These are phyloP conservation scores for Hydnum rufescens DNA, from an alignment of 768 basidiomycete species.

Conservation along the genomic window DNA sequence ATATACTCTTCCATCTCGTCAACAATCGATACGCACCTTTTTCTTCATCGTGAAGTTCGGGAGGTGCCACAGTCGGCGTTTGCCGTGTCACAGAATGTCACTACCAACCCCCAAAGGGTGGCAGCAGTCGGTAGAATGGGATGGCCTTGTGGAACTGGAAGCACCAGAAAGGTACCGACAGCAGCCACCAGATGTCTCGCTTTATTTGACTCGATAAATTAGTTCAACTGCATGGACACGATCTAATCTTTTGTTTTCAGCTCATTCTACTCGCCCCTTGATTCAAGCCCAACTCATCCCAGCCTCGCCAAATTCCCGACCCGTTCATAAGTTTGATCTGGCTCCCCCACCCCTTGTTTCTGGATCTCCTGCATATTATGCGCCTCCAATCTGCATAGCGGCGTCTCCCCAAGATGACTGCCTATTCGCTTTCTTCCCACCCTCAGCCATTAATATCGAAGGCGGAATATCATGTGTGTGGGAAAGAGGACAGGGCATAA, in stretches of 20 bases:
- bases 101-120: too few species aligned
- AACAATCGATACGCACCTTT: constrained; percentile 3
- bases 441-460: background rate
- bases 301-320: background rate
- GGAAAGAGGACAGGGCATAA: background rate
- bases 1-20: background rate
- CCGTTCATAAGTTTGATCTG: background rate
- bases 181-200: too few species aligned
- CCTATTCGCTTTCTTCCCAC: constrained; percentile 2
- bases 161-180: too few species aligned
- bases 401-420: background rate
- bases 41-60: background rate
- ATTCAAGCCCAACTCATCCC: background rate
- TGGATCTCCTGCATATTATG: background rate
- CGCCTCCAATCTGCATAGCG: background rate
- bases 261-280: background rate
- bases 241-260: background rate
- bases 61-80: background rate
- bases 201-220: too few species aligned
- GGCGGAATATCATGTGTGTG: background rate
- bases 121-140: too few species aligned
- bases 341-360: background rate
- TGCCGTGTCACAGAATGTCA: too few species aligned
- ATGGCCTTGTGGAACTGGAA: too few species aligned
- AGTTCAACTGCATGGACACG: background rate